Percentiles rank a stretch among this genome's conserved stretches.
phyloP scores from a whole-genome alignment of 1,284 basidiomycete genomes.

The Apiotrichum mycotoxinovorans region DNA sequence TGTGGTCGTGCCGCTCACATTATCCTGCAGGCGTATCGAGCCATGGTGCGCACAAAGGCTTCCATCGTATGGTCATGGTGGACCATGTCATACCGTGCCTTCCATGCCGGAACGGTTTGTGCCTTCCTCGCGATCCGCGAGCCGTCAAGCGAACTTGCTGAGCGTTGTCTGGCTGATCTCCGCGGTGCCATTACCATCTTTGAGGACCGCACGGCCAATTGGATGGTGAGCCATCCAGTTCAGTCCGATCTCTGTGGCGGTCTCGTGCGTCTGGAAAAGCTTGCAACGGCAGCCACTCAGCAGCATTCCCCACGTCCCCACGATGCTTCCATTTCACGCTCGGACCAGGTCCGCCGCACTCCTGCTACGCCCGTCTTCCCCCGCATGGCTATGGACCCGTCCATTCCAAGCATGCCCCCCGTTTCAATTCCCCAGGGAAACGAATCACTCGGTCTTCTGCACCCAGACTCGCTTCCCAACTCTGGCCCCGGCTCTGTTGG shows the following conservation, averaged over 20 bases:
- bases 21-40: conserved; percentile 39
- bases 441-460: conserved; percentile 5
- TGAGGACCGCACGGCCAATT: conserved; percentile 37
- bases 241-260: conserved; percentile 46
- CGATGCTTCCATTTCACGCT: background rate
- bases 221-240: conserved; percentile 47
- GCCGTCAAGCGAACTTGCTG: conserved; percentile 38
- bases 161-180: conserved; percentile 41
- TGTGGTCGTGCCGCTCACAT: conserved; percentile 42
- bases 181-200: conserved; percentile 43
- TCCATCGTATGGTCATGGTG: conserved; percentile 49
- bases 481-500: background rate
- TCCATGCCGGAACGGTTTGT: conserved; percentile 49
- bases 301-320: conserved; percentile 10
- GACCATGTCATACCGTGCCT: conserved; percentile 46
- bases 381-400: conserved; percentile 10
- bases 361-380: conserved; percentile 10
- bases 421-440: conserved; percentile 10
- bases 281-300: conserved; percentile 30
- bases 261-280: conserved; percentile 43
- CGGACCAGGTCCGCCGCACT: background rate
- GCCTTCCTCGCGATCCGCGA: conserved; percentile 49
- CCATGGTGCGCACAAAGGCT: conserved; percentile 37
- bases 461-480: background rate
- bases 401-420: conserved; percentile 1